Base-by-base conservation (phyloP, 371 early-diverging fungal species). In the Parasitella parasitica region DNA sequence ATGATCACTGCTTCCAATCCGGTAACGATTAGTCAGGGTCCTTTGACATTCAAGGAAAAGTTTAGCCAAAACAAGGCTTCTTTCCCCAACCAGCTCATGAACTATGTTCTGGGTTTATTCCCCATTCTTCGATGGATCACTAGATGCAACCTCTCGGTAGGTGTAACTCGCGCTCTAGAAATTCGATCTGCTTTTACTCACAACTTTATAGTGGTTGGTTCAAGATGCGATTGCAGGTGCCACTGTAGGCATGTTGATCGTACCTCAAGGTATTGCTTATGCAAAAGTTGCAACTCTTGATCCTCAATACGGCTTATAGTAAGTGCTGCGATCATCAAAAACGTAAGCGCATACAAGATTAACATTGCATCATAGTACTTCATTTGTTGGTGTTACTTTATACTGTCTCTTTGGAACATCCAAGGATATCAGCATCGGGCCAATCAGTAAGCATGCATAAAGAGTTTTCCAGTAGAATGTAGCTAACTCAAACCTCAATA, bases 221-320 rank as follows among this genome's bases (percentile, higher is more conserved):
- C 89, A 91, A 43, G 96, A 97, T 64, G 37, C 87, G 6, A 83
- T 97, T 57, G 94, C 96, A 5, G 97, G 95, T 18, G 39, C 91
- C 24, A 95, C 96, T 3, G 91, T 95, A 26, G 94, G 92, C 4
- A 78, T 91, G 30, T 81, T 96, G 9, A 84, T 92, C 8, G 86
- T 96, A 12, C 95, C 94, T 15, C 96, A 96, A 70, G 82, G 87
- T 12, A 87, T 92, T 78, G 91, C 89, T 13, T 91, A 92, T 63
- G 89, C 97, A 24, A 92, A 89, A 70, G 73, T 96, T 15, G 95
- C 94, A 5, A 78, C 73, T 16, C 80, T 96, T 11, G 89, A 90
- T 32, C 85, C 64, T 7, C 73, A 76, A 67, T 76, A 76, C 55
- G 77, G 77, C 13, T 57, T 76, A 28, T 76, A 76, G 77, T 76